Percentiles rank a stretch among this genome's conserved stretches.
phyloP scores from a whole-genome alignment of 495 filamentous ascomycete species.

The Recurvomyces mirabilis region DNA sequence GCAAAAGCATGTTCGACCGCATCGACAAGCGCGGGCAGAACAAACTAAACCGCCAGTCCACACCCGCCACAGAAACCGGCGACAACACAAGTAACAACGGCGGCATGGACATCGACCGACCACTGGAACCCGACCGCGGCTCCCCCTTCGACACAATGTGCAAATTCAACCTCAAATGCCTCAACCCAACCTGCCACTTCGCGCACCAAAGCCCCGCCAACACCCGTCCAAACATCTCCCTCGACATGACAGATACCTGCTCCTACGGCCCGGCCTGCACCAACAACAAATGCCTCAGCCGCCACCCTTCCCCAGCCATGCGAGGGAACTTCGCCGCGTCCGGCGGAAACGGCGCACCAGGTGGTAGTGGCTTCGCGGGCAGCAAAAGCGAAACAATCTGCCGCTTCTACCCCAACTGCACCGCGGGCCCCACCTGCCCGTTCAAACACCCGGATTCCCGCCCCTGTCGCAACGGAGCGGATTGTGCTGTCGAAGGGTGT shows the following conservation, averaged over 20 bases:
- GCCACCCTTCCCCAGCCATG: constrained; percentile 83
- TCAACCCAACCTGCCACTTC: constrained; percentile 78
- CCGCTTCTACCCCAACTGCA: constrained; percentile 91
- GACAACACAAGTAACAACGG: constrained; percentile 11
- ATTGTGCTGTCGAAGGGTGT: constrained; percentile 74
- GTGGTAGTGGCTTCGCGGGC: neutral
- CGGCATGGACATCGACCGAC: constrained; percentile 35
- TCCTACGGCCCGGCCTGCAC: constrained; percentile 83
- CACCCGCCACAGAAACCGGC: constrained; percentile 17
- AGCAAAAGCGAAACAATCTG: constrained; percentile 70
- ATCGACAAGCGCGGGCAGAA: constrained; percentile 41
- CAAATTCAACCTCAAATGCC: constrained; percentile 79
- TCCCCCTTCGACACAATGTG: constrained; percentile 46
- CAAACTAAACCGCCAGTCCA: constrained; percentile 23
- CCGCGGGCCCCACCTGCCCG: constrained; percentile 62
- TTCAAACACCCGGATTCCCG: constrained; percentile 76
- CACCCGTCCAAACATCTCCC: constrained; percentile 50
- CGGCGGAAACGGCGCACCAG: constrained; percentile 25
- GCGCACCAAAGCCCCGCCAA: constrained; percentile 86
- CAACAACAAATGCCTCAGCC: constrained; percentile 83
- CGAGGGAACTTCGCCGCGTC: constrained; percentile 40
- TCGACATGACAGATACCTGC: constrained; percentile 74
- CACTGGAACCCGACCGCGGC: constrained; percentile 27
- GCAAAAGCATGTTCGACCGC: constrained; percentile 70
- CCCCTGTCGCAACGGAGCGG: constrained; percentile 84